These are phyloP conservation scores for Talaromyces atroroseus DNA, from an alignment of 2,329 filamentous ascomycete species.

Conservation along the genomic window DNA sequence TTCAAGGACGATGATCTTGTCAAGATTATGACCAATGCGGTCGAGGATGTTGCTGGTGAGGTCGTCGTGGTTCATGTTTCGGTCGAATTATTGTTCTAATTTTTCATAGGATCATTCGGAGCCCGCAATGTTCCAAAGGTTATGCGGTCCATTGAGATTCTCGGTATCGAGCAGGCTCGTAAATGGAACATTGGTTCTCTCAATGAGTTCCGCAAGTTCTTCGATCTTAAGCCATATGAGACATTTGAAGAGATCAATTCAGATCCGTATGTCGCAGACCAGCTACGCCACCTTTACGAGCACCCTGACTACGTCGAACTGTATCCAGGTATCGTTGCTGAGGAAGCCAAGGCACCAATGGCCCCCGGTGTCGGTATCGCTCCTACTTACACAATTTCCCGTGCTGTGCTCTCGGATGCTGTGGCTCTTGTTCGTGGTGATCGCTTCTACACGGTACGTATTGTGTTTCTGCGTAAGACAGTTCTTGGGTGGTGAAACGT, in stretches of 20 bases:
- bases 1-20: conserved; percentile 73
- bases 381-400: conserved; percentile 34
- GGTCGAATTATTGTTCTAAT: neutral
- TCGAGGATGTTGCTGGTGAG: conserved; percentile 58
- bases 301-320: conserved; percentile 63
- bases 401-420: conserved; percentile 40
- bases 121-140: conserved; percentile 66
- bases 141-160: conserved; percentile 69
- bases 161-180: conserved; percentile 71
- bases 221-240: conserved; percentile 53
- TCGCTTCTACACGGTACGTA: conserved; percentile 61
- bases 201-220: conserved; percentile 58
- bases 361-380: conserved; percentile 34
- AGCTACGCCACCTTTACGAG: conserved; percentile 56
- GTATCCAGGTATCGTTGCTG: conserved; percentile 59
- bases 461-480: neutral
- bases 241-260: conserved; percentile 56
- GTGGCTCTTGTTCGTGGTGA: conserved; percentile 54
- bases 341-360: conserved; percentile 35
- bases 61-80: neutral
- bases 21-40: conserved; percentile 59
- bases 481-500: neutral
- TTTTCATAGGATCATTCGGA: conserved; percentile 54
- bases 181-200: conserved; percentile 53
- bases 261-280: conserved; percentile 51